Percentiles rank a stretch among this genome's conserved stretches.
These are phyloP conservation scores for Nicotiana rustica DNA, from an alignment of 305 asterid species.

Conservation along the genomic window DNA sequence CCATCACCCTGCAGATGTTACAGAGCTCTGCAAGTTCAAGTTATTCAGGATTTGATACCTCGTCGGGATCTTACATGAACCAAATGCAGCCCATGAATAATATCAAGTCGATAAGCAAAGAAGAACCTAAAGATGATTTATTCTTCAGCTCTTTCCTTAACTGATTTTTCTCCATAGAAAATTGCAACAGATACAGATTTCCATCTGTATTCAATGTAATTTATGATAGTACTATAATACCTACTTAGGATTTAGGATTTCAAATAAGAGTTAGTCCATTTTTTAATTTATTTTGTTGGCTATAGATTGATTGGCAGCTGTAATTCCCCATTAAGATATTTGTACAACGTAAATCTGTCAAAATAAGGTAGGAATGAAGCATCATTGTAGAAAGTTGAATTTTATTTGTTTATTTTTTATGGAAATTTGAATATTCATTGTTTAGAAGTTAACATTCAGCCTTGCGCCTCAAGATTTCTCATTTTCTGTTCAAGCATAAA, in stretches of 20 bases:
- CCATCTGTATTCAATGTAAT: neutral
- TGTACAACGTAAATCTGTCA: neutral
- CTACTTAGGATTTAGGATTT: constrained; percentile 27
- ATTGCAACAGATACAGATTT: constrained; percentile 12
- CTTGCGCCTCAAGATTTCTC: neutral
- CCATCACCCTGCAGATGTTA: constrained; percentile 71
- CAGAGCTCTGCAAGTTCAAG: constrained; percentile 54
- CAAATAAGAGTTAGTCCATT: constrained; percentile 31
- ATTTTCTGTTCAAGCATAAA: neutral
- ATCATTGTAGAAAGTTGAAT: neutral
- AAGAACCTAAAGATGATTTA: constrained; percentile 66
- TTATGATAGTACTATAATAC: neutral
- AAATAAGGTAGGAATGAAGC: neutral
- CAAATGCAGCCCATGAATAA: constrained; percentile 47
- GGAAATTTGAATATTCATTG: constrained; percentile 23
- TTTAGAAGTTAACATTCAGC: neutral
- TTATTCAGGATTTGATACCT: constrained; percentile 51
- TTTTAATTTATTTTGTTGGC: constrained; percentile 11
- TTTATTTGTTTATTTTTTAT: neutral
- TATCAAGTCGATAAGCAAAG: constrained; percentile 49
- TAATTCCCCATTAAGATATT: neutral
- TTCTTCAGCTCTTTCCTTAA: constrained; percentile 58
- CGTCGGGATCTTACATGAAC: constrained; percentile 39
- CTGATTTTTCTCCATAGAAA: constrained; percentile 39
- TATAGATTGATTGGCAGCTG: constrained; percentile 18